Conservation (phyloP, 1,139 yeast genomes). For the Suhomyces yuchorum region DNA sequence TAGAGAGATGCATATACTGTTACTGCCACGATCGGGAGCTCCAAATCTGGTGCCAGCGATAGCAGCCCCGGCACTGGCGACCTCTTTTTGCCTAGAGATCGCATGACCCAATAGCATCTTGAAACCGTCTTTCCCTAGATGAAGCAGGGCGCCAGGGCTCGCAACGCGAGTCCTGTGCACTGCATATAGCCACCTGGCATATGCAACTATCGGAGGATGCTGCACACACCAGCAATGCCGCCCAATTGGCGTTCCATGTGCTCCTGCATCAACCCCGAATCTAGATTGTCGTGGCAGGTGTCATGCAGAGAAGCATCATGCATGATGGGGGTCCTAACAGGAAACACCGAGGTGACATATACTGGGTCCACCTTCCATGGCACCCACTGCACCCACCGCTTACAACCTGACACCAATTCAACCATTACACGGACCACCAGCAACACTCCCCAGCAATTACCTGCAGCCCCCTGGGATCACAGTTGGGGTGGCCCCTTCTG, state of each 20-base stretch:
- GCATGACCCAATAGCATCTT: neutral
- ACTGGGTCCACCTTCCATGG: no score
- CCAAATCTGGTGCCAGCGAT: no score
- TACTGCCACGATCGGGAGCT: no score
- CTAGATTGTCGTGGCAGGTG: slow-evolving; percentile 4
- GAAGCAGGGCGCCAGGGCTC: neutral
- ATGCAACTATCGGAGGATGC: neutral
- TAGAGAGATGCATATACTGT: no score
- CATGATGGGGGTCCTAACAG: neutral
- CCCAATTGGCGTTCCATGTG: neutral
- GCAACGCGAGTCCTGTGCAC: no score
- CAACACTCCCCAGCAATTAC: no score
- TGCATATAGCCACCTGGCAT: neutral
- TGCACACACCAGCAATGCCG: neutral
- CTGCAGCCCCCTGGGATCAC: no score
- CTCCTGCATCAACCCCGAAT: neutral
- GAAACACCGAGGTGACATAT: neutral
- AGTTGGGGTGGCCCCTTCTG: neutral
- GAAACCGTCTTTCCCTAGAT: neutral
- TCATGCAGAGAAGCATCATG: slow-evolving; percentile 10
- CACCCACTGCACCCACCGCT: no score
- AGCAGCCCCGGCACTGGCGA: no score
- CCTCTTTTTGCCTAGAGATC: no score
- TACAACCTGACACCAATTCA: no score
- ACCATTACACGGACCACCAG: no score